phyloP scores from a whole-genome alignment of 192 early-diverging fungal genomes.

The Allomyces arbusculus region DNA sequence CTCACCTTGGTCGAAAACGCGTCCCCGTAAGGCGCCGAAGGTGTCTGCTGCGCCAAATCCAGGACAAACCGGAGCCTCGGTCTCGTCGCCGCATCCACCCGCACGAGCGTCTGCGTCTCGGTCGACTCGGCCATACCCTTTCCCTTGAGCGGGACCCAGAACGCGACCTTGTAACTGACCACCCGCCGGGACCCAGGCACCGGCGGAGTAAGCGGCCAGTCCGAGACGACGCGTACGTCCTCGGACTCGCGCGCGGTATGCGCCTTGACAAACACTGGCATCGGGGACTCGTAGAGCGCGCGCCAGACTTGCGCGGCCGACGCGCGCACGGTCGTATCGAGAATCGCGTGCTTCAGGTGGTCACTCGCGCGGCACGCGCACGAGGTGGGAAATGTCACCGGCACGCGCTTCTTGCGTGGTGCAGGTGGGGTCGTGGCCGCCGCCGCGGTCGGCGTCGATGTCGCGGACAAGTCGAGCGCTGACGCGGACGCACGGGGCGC shows the following conservation, averaged over 20 bases:
- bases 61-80: not conserved
- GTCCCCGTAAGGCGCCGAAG: not conserved
- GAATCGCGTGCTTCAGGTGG: not conserved
- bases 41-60: not conserved
- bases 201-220: not conserved
- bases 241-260: not conserved
- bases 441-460: not conserved
- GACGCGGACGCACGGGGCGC: not conserved
- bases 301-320: not conserved
- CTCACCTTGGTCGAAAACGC: not conserved
- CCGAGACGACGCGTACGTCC: not conserved
- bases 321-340: not conserved
- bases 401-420: not conserved
- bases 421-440: not conserved
- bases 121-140: not conserved
- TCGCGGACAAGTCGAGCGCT: not conserved
- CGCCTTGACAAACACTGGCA: not conserved
- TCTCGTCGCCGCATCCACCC: not conserved
- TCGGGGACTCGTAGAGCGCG: not conserved
- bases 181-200: not conserved
- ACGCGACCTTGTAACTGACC: not conserved
- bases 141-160: not conserved
- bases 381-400: not conserved
- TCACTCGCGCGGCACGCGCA: not conserved
- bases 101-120: not conserved